A percentile compares a stretch with the other conserved stretches of the same genome.
phyloP scores from a whole-genome alignment of 495 filamentous ascomycete genomes.

The Jackrogersella minutella region DNA sequence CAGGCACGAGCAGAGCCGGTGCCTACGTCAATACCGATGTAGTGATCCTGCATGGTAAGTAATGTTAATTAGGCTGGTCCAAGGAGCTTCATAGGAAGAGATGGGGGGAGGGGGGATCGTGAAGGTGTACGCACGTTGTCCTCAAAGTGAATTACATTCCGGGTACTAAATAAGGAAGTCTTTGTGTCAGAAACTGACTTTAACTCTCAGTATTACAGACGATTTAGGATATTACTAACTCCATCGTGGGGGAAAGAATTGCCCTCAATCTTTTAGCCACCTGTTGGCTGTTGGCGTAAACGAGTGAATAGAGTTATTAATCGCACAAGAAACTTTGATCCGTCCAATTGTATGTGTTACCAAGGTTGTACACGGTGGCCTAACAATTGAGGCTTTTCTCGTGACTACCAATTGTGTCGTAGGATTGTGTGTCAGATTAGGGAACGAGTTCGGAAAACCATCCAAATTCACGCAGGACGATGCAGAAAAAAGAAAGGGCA shows the following conservation, averaged over 20 bases:
- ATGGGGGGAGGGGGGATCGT: too few species aligned
- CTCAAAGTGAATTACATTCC: conserved; percentile 39
- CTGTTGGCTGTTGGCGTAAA: conserved; percentile 3
- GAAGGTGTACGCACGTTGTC: conserved; percentile 30
- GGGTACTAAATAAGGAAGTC: conserved; percentile 32
- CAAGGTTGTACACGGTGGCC: conserved; percentile 19
- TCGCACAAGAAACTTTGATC: conserved; percentile 23
- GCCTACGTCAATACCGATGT: conserved; percentile 94
- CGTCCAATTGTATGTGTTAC: conserved; percentile 21
- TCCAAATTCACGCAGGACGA: conserved; percentile 29
- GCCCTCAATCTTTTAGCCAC: conserved; percentile 29
- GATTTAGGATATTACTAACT: conserved; percentile 33
- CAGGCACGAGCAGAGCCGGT: conserved; percentile 95
- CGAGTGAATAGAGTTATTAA: conserved; percentile 39
- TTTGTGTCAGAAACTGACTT: conserved; percentile 27
- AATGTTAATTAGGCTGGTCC: conserved; percentile 36
- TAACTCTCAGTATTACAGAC: conserved; percentile 24
- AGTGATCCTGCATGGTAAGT: conserved; percentile 57
- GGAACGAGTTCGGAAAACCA: conserved; percentile 9
- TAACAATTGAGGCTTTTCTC: conserved; percentile 25
- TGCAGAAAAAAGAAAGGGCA: conserved; percentile 1
- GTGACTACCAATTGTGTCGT: conserved; percentile 12
- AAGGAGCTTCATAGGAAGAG: not conserved
- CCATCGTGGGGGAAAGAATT: conserved; percentile 36
- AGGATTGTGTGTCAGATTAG: conserved; percentile 6